Evolutionary conservation across 352 stramenopile species (phyloP), one percentile per base, ranked within the genome.

Genomic region (Phytopythium oedochilum): DNA sequence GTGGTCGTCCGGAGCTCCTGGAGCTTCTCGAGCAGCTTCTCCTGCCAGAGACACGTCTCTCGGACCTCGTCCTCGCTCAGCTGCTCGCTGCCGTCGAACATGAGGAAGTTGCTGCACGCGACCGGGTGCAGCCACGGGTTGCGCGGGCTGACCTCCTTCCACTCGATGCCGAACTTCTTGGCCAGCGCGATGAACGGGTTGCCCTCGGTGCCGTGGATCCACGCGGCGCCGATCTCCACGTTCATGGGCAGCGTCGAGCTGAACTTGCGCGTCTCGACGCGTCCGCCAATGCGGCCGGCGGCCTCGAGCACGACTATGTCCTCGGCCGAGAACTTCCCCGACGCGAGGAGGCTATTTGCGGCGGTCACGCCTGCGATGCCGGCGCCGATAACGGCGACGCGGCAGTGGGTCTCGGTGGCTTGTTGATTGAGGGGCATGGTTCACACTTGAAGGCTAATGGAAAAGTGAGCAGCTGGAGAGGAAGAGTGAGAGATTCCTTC

Each of bases 61-160:
- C 71, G 36, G 3, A 73, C 59, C 39, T 72, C 60, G 2, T 63
- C 50, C 0, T 78, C 59, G 22, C 25, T 49, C 36, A 86, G 36
- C 42, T 69, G 48, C 12, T 66, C 28, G 2, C 32, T 14, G 6
- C 66, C 61, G 18, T 78, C 59, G 51, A 70, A 77, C 43, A 88
- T 66, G 26, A 79, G 31, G 40, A 85, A 85, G 49, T 73, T 67
- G 15, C 56, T 39, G 60, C 72, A 84, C n/a, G 70, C 64, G 20
- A 46, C 53, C 0, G 77, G 74, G 38, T 86, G 68, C 40, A 88
- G 57, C 72, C 77, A 86, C 60, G 72, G 74, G 48, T 88, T 88
- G 28, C 74, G 67, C 29, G 64, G 44, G 34, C 72, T 83, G 35
- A 90, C 66, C 42, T 66, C 57, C 32, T 86, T 83, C 23, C 67